Evolutionary conservation across 345 rosid species (phyloP), one percentile per base, ranked within the genome.

Genomic region (Salix udensis): DNA sequence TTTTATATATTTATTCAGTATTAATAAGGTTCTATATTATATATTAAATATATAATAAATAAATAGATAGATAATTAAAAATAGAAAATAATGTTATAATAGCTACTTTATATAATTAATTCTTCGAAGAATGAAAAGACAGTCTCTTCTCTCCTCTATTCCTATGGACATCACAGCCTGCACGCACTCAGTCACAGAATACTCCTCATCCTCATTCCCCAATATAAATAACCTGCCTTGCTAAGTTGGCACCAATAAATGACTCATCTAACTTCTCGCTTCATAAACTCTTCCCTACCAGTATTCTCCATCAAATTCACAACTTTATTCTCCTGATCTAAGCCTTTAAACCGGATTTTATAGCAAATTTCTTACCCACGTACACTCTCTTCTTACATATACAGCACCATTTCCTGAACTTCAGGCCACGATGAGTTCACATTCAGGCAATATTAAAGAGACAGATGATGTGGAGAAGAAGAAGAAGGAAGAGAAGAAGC

Each of bases 401-500:
- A 52, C 58, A 10, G 13, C 23, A 55, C n/a, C 28, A 9, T 10
- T 58, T 55, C 62, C n/a, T 58, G 0, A 23, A 58, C 23, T 58
- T 58, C 62, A 23, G 69, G 21, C 69, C 44, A 66, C 18, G 21
- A 78, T 78, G 76, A 78, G 60, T 39, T 50, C 68, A 18, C 30
- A 23, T 58, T 46, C 76, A 2, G 42, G n/a, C 71, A 79, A 31
- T n/a, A 23, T n/a, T 55, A 85, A 79, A 21, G 88, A 79, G 19
- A 58, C 78, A 14, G 78, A 78, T 36, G 65, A 82, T 39, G 65
- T 30, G 72, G 73, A 55, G 82, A 79, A 52, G 76, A 50, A 36
- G 70, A 72, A 36, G 67, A 68, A 77, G 66, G 72, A 83, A 7
- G 74, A 79, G 77, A 76, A 64, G 75, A 65, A 37, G 70, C 73